Conservation (phyloP, 805 yeast genomes). For the Scheffersomyces lignosus region DNA sequence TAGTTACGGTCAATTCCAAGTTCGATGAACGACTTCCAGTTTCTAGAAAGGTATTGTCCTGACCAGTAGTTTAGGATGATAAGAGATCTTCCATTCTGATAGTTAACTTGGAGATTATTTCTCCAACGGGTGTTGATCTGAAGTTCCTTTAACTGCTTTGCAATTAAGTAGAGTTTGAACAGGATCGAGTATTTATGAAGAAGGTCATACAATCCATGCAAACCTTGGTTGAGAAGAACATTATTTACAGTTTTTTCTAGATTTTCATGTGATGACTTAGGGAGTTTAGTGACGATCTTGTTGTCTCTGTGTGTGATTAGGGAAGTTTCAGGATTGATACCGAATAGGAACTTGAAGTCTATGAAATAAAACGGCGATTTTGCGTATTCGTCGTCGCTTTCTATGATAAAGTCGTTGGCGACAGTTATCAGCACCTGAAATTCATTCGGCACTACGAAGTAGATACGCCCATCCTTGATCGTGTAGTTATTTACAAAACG, state of each 20-base stretch:
- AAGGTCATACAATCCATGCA: slow-evolving; percentile 55
- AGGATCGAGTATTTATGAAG: slow-evolving; percentile 61
- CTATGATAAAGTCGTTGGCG: slow-evolving; percentile 54
- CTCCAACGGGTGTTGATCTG: slow-evolving; percentile 53
- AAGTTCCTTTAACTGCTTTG: slow-evolving; percentile 54
- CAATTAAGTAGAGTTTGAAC: slow-evolving; percentile 60
- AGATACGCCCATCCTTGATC: slow-evolving; percentile 75
- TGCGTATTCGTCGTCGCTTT: slow-evolving; percentile 50
- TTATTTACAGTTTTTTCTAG: slow-evolving; percentile 59
- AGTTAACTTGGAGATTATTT: slow-evolving; percentile 57
- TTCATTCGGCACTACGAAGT: slow-evolving; percentile 59
- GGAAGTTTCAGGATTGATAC: slow-evolving; percentile 38
- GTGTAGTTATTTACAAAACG: slow-evolving; percentile 58
- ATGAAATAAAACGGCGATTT: slow-evolving; percentile 72
- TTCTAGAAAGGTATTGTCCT: slow-evolving; percentile 41
- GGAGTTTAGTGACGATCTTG: slow-evolving; percentile 28
- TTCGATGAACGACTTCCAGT: slow-evolving; percentile 55
- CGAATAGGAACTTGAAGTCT: slow-evolving; percentile 67
- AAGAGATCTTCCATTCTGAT: slow-evolving; percentile 52
- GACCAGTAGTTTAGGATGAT: slow-evolving; percentile 67
- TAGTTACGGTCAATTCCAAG: slow-evolving; percentile 54
- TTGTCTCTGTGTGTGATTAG: slow-evolving; percentile 30
- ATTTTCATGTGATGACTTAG: slow-evolving; percentile 32
- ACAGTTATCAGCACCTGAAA: slow-evolving; percentile 66
- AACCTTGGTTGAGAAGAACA: slow-evolving; percentile 45